Evolutionary conservation across 2,329 filamentous ascomycete species (phyloP).

Genomic region (Penicillium griseofulvum): DNA sequence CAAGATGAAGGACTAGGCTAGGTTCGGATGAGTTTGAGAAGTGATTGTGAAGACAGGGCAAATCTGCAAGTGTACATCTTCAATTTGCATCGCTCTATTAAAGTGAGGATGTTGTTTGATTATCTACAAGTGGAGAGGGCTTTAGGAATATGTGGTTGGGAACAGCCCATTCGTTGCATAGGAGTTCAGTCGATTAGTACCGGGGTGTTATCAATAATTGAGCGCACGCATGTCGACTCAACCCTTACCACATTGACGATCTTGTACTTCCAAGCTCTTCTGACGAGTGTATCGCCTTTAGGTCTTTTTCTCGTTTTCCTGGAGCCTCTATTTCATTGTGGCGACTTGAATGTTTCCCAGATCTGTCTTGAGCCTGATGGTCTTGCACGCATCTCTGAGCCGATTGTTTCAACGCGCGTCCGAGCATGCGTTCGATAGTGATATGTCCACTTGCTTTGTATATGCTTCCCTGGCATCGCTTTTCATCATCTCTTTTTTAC

Average conservation of each 20-base stretch:
- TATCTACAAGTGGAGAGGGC: neutral
- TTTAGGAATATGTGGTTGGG: neutral
- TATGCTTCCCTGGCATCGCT: neutral
- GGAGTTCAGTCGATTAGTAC: neutral
- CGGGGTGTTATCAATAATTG: neutral
- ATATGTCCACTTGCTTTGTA: neutral
- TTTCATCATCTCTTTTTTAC: neutral
- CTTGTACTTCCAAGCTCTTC: too few species aligned
- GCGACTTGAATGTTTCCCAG: too few species aligned
- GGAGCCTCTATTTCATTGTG: too few species aligned
- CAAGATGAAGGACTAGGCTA: neutral
- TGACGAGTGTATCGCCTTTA: too few species aligned
- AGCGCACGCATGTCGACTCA: neutral
- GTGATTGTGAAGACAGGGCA: neutral
- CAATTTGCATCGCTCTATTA: neutral
- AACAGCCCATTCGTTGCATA: neutral
- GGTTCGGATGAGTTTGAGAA: neutral
- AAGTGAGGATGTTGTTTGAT: too few species aligned
- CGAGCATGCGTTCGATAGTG: neutral
- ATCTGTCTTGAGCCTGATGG: neutral
- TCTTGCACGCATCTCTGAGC: neutral
- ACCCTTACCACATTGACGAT: too few species aligned
- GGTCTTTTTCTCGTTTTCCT: too few species aligned
- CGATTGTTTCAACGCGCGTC: neutral
- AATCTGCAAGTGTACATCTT: neutral